Evolutionary conservation across 352 stramenopile species (phyloP).

Genomic region (Phytopythium vexans): DNA sequence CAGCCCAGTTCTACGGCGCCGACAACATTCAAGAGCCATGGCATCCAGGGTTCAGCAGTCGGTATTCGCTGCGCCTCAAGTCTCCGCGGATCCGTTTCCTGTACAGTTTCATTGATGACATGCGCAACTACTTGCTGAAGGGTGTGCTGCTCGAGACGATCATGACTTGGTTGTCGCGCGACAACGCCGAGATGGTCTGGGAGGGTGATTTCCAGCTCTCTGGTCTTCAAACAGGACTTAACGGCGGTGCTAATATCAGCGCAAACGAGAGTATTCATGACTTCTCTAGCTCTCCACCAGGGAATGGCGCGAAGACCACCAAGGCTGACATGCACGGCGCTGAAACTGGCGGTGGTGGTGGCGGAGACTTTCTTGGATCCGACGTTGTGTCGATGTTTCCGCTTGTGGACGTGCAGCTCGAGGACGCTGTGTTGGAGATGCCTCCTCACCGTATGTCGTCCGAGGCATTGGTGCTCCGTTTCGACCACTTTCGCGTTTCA

Average conservation of each 20-base stretch:
- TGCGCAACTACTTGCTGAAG: constrained; percentile 71
- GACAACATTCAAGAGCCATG: constrained; percentile 75
- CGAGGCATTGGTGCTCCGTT: constrained; percentile 68
- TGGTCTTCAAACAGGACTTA: constrained; percentile 17
- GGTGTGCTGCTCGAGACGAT: constrained; percentile 64
- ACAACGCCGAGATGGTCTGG: constrained; percentile 64
- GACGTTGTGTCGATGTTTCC: constrained; percentile 85
- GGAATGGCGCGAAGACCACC: too few relatives aligned
- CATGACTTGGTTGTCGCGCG: constrained; percentile 51
- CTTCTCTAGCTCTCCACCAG: not conserved
- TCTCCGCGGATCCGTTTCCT: constrained; percentile 80
- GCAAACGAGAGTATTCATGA: not conserved
- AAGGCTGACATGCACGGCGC: too few relatives aligned
- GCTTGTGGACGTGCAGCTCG: constrained; percentile 60
- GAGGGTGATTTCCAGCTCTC: constrained; percentile 70
- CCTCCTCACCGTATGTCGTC: constrained; percentile 75
- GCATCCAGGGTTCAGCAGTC: constrained; percentile 79
- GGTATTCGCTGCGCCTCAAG: constrained; percentile 68
- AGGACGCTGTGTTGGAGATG: constrained; percentile 74
- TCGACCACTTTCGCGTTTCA: constrained; percentile 56
- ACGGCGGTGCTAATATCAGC: not conserved
- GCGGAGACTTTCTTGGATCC: constrained; percentile 34
- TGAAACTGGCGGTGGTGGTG: not conserved
- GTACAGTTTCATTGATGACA: constrained; percentile 79
- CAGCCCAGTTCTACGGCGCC: constrained; percentile 70